These are phyloP conservation scores for Kwoniella shivajii DNA, from an alignment of 1,284 basidiomycete species.

Conservation along the genomic window DNA sequence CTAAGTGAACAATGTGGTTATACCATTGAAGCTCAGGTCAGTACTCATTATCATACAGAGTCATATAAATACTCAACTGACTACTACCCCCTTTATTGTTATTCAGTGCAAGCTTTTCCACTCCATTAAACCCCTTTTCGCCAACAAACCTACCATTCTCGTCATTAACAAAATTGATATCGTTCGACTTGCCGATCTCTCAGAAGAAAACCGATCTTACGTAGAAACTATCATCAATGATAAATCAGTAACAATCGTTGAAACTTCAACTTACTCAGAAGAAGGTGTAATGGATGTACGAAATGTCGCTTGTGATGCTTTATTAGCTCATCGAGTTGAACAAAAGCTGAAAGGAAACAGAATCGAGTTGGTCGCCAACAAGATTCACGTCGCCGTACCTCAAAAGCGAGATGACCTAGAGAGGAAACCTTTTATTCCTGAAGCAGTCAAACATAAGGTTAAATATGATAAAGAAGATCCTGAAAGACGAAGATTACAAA, in stretches of 20 bases:
- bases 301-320: slow-evolving; percentile 86
- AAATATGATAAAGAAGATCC: slow-evolving; percentile 87
- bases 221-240: slow-evolving; percentile 81
- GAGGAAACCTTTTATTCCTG: slow-evolving; percentile 82
- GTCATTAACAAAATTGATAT: slow-evolving; percentile 97
- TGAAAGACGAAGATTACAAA: slow-evolving; percentile 67
- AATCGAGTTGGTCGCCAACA: slow-evolving; percentile 85
- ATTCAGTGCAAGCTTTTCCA: slow-evolving; percentile 97
- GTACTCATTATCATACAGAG: no score
- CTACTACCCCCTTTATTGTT: no score
- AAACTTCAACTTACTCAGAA: slow-evolving; percentile 89
- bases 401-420: slow-evolving; percentile 82
- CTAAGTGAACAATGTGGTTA: slow-evolving; percentile 95
- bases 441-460: slow-evolving; percentile 69
- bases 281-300: slow-evolving; percentile 95
- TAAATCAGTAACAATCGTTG: slow-evolving; percentile 71
- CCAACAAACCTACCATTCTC: slow-evolving; percentile 84
- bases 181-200: slow-evolving; percentile 76
- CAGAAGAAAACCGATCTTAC: slow-evolving; percentile 69
- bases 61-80: slow-evolving; percentile 2
- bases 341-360: slow-evolving; percentile 90
- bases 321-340: slow-evolving; percentile 90
- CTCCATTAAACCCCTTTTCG: slow-evolving; percentile 94
- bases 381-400: slow-evolving; percentile 90
- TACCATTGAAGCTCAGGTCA: slow-evolving; percentile 85